Base-by-base conservation (phyloP, 2,329 filamentous ascomycete genomes). In the Xylariaceae sp. region DNA sequence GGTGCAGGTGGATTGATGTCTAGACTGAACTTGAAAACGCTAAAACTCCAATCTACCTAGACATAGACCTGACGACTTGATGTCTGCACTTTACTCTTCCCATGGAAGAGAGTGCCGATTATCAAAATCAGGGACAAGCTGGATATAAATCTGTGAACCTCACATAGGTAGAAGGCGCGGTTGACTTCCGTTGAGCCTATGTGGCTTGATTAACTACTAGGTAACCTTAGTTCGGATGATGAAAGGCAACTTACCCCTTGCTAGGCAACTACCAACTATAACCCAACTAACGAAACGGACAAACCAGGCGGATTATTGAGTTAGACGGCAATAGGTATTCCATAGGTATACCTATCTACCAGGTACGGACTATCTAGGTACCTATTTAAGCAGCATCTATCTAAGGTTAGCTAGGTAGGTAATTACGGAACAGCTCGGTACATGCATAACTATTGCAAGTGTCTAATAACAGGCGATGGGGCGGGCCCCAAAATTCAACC, bases 201-300 rank as follows among this genome's bases (percentile, higher is more conserved):
- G 58, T 60, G 58, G 58, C 58, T 60, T 60, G 57, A 60, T 54
- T 47, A 44, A 35, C 9, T 51, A 57, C 19, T 19, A 19, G 19
- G 19, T 19, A 19, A 19, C 19, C 19, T 19, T 19, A 19, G 19
- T 19, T 19, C 19, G 19, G 19, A 19, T 19, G 19, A 19, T 19
- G 19, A 1, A 19, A 19, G 19, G 19, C 19, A 19, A 19, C 19
- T 19, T 19, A 19, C 19, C 19, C 31, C 26, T 42, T 43, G 9
- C 37, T 49, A 45, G 40, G 39, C 46, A 50, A 35, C 19, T 37
- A 31, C 7, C 35, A 7, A 34, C 11, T 34, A 6, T 34, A 34
- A 34, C 19, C 19, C 19, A 19, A 19, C 19, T 19, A 19, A 19
- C 19, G 19, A 19, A 19, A 19, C 19, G 19, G 19, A 19, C 19